These are phyloP conservation scores for Nasturtium officinale DNA, from an alignment of 345 rosid species.

Conservation along the genomic window DNA sequence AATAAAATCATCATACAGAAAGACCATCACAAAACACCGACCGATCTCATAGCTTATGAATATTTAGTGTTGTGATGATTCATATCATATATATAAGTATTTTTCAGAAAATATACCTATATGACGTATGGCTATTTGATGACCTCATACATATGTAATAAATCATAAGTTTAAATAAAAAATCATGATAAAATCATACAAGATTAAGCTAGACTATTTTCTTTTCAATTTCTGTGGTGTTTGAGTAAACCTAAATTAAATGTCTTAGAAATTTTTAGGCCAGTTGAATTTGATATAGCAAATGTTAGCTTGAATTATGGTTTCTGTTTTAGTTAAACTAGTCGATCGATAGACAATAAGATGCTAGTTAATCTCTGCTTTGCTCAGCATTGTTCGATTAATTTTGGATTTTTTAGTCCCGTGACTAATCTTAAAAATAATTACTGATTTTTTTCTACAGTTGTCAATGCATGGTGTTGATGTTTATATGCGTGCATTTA, in stretches of 20 bases:
- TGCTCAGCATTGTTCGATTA: neutral
- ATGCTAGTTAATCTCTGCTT: neutral
- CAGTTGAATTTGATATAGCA: constrained; percentile 12
- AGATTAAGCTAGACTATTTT: constrained; percentile 1
- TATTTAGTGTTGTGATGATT: constrained; percentile 16
- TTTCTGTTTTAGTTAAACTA: neutral
- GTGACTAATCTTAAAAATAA: neutral
- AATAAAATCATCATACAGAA: neutral
- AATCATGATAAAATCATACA: neutral
- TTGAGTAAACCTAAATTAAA: neutral
- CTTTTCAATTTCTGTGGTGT: neutral
- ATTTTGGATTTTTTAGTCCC: neutral
- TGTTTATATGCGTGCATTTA: neutral
- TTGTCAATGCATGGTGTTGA: constrained; percentile 5
- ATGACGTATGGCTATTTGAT: constrained; percentile 26
- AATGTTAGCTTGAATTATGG: neutral
- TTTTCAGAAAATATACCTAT: neutral
- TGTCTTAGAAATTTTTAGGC: neutral
- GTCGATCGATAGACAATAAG: neutral
- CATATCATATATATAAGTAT: neutral
- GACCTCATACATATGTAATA: constrained; percentile 31
- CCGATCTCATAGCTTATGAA: neutral
- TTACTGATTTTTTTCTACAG: neutral
- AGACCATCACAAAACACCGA: neutral
- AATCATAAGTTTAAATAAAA: neutral